Percentiles rank a stretch among this genome's conserved stretches.
Conservation (phyloP, 164 flowering plant genomes). For the Platanus orientalis region DNA sequence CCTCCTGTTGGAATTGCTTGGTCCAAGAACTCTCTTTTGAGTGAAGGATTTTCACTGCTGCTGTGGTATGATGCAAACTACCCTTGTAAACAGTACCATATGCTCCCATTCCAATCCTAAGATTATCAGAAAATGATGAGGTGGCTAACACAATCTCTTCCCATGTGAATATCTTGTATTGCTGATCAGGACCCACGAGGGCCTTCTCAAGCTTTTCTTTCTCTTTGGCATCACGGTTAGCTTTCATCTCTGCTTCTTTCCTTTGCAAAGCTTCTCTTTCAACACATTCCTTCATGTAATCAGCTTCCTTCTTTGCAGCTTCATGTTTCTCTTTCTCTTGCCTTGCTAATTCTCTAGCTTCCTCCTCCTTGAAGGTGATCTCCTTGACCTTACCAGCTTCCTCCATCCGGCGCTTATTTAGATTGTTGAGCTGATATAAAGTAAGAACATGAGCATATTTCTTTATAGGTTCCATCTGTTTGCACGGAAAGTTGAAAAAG, state of each 20-base stretch:
- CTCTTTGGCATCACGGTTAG: slow-evolving; percentile 47
- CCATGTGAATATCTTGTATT: slow-evolving; percentile 60
- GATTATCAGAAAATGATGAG: slow-evolving; percentile 66
- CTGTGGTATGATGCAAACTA: slow-evolving; percentile 58
- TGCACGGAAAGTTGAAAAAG: no score
- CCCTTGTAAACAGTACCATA: slow-evolving; percentile 81
- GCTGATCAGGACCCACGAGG: slow-evolving; percentile 31
- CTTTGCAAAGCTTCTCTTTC: slow-evolving; percentile 56
- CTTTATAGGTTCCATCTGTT: neutral
- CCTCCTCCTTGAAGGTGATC: slow-evolving; percentile 40
- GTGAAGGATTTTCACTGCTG: slow-evolving; percentile 80
- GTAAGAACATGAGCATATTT: slow-evolving; percentile 1
- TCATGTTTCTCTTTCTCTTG: slow-evolving; percentile 53
- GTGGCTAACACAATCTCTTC: slow-evolving; percentile 77
- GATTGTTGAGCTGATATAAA: slow-evolving; percentile 43
- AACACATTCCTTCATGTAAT: slow-evolving; percentile 39
- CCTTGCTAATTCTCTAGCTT: slow-evolving; percentile 49
- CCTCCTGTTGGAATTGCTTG: slow-evolving; percentile 86
- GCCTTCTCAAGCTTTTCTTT: slow-evolving; percentile 55
- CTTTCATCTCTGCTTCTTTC: slow-evolving; percentile 56
- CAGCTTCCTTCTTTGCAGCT: slow-evolving; percentile 56
- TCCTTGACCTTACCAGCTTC: slow-evolving; percentile 55
- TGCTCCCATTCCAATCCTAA: slow-evolving; percentile 70
- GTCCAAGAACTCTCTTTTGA: slow-evolving; percentile 35
- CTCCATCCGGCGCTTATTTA: slow-evolving; percentile 43